Evolutionary conservation across 2,329 filamentous ascomycete species (phyloP), one percentile per base, ranked within the genome.

Genomic region (Alternaria sp.): DNA sequence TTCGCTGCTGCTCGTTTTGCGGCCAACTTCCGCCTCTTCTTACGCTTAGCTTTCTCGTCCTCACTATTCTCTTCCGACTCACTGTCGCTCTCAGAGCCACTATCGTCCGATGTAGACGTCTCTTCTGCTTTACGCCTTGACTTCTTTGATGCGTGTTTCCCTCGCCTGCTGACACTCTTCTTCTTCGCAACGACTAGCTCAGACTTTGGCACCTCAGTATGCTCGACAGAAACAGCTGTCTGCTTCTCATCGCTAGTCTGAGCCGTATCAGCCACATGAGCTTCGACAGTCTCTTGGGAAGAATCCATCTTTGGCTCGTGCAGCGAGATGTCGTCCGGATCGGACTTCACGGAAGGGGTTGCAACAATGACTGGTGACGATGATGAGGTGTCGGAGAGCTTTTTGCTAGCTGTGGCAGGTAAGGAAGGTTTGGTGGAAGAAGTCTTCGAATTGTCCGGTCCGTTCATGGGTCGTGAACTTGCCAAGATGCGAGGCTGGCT

Each of bases 281-380:
- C 23, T 17, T 68, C 64, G 2, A 53, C 53, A 13, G 65, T 60
- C 12, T 67, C 66, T 36, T 69, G 66, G 8, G 57, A 66, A 15
- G 66, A 40, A 12, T 67, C 66, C 65, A 72, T 71, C 3, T 57
- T 63, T 25, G 32, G 57, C 30, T 49, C 59, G 36, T 65, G 66
- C 4, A 74, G 52, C 8, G 59, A 61, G 25, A 70, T 52, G 7
- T 62, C 63, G 44, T 70, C 70, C 13, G 69, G 61, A 4, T 75
- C 72, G 9, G 68, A 69, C 12, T 57, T 66, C 5, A 70, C 63
- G n/a, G 68, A 69, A 2, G 73, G 73, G 11, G 74, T 75, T 11
- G 72, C 54, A 21, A 76, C 58, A 17, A 72, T 55, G 25, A 74
- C 66, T 40, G 71, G 72, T 9, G 73, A 73, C 6, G 73, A 76